Percentiles rank a stretch among this genome's conserved stretches.
Evolutionary conservation across 2,329 filamentous ascomycete species (phyloP).

Genomic region (Ophiostoma ips): DNA sequence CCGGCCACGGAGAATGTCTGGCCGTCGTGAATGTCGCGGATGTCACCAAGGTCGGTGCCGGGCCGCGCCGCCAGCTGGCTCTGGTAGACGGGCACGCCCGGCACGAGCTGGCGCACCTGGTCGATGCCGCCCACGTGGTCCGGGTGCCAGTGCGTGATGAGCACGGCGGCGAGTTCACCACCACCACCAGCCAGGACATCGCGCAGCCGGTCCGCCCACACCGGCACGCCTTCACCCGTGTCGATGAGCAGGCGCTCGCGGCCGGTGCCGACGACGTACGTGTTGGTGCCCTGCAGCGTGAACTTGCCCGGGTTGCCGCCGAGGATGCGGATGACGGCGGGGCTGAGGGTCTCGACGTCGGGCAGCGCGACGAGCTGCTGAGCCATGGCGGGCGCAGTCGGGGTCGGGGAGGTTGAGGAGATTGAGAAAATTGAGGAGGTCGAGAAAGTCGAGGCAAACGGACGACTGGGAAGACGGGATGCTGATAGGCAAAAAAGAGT

Average conservation of each 20-base stretch:
- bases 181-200: slow-evolving; percentile 52
- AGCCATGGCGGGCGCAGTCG: slow-evolving; percentile 19
- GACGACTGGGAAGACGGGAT: no score
- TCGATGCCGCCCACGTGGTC: slow-evolving; percentile 78
- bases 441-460: no score
- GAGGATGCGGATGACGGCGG: slow-evolving; percentile 67
- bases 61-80: slow-evolving; percentile 27
- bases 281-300: slow-evolving; percentile 72
- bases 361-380: slow-evolving; percentile 51
- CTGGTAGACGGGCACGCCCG: slow-evolving; percentile 49
- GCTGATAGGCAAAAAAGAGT: no score
- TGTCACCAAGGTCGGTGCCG: background rate
- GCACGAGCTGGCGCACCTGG: slow-evolving; percentile 45
- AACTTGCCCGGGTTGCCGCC: slow-evolving; percentile 85
- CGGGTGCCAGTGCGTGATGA: slow-evolving; percentile 86
- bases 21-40: slow-evolving; percentile 27
- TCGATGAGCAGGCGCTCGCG: slow-evolving; percentile 66
- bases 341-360: slow-evolving; percentile 64
- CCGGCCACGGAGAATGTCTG: slow-evolving; percentile 36
- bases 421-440: no score
- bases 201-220: slow-evolving; percentile 57
- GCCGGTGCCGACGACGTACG: slow-evolving; percentile 77
- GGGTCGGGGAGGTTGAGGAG: no score
- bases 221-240: slow-evolving; percentile 67
- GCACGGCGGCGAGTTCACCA: slow-evolving; percentile 40